Evolutionary conservation across 768 basidiomycete genomes (phyloP), one percentile per base, ranked within the genome.

Genomic region (Leccinum obscurum): DNA sequence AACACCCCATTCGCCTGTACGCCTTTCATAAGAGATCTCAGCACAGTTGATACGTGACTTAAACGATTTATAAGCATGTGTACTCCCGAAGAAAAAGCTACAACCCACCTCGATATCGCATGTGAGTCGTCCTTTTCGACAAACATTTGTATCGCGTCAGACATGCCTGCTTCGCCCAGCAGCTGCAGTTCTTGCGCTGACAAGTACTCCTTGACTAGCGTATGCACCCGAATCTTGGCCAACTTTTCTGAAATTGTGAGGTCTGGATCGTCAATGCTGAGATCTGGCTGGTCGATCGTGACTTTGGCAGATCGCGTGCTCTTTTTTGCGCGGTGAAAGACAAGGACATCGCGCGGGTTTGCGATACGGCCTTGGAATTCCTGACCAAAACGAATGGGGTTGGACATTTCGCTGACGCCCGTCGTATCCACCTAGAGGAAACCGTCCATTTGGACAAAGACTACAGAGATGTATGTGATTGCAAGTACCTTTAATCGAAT

Each of bases 111-210:
- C 64, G 87, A 84, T 70, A 99, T 96, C 9, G 96, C 93, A 77
- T 95, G 91, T 30, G 85, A 87, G 73, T 97, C 95, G 69, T 98
- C 96, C 80, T 99, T 99, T 74, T 98, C 95, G 60, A 99, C 95
- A 75, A 92, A 98, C 75, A 88, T 82, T 78, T 92, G 88, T 55
- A 99, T 95, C 6, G 97, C 97, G 71, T 95, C 92, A 44, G 88
- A 89, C 90, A 99, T 92, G 26, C 90, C 94, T 46, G 81, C 80
- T 76, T 97, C 95, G 1, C 90, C 92, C 17, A 98, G 77, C 54
- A 98, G 76, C 77, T 97, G 94, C 68, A 98, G 76, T 72, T 95
- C 92, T 77, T 98, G 97, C 54, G 93, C 95, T 7, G 87, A 81
- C 52, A 99, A 76, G 72, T 96, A 98, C 75, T 98, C 93, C 71